These are phyloP conservation scores for Multifurca ochricompacta DNA, from an alignment of 768 basidiomycete species.

Conservation along the genomic window DNA sequence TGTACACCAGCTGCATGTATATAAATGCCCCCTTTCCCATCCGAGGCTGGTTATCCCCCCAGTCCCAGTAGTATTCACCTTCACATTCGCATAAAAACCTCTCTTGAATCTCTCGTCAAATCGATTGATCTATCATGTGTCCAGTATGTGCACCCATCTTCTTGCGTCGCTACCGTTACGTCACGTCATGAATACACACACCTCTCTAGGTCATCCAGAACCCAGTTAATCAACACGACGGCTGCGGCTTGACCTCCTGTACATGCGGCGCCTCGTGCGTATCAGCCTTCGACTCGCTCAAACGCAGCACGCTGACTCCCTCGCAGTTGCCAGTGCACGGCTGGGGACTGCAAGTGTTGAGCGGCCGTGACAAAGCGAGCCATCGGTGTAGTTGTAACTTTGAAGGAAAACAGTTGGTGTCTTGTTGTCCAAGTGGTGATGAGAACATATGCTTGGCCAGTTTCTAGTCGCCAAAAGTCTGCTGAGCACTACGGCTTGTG, in stretches of 20 bases:
- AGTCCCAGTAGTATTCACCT: no score
- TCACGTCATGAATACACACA: no score
- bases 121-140: background rate
- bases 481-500: no score
- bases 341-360: constrained; percentile 7
- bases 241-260: background rate
- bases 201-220: background rate
- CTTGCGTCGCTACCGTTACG: no score
- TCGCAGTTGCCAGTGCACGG: background rate
- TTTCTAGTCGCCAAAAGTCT: no score
- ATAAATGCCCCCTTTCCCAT: no score
- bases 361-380: background rate
- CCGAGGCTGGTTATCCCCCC: no score
- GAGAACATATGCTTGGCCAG: background rate
- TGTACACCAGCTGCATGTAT: no score
- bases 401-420: background rate
- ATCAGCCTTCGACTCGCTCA: background rate
- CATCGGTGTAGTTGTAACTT: background rate
- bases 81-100: no score
- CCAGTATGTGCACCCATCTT: background rate
- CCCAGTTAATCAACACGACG: background rate
- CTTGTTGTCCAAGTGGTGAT: background rate
- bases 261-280: background rate
- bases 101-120: background rate
- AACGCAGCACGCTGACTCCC: background rate